These are phyloP conservation scores for Phaeosphaeriaceae sp. DNA, from an alignment of 2,329 filamentous ascomycete genomes.

Conservation along the genomic window DNA sequence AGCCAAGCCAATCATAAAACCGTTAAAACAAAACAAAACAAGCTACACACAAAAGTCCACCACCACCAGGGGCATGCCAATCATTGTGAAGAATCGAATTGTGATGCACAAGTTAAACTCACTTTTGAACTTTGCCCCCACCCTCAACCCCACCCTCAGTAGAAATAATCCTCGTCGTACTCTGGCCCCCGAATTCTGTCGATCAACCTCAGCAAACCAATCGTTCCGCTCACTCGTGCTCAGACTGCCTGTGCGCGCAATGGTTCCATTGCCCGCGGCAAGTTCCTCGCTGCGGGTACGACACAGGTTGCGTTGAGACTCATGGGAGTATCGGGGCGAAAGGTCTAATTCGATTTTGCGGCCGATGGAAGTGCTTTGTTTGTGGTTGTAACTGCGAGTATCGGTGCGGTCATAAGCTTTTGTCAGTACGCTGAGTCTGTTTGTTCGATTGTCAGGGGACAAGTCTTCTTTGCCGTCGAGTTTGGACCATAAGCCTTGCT, in stretches of 20 bases:
- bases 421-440: constrained; percentile 19
- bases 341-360: constrained; percentile 15
- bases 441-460: constrained; percentile 7
- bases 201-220: constrained; percentile 29
- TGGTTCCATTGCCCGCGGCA: no score
- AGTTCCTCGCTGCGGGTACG: constrained; percentile 7
- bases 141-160: no score
- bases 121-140: no score
- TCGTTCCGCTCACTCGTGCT: constrained; percentile 22
- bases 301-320: constrained; percentile 34
- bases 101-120: no score
- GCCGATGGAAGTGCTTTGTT: constrained; percentile 14
- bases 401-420: constrained; percentile 14
- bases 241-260: no score
- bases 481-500: constrained; percentile 12
- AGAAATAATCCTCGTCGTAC: constrained; percentile 14
- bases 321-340: constrained; percentile 30
- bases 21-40: no score
- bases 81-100: no score
- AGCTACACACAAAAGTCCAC: no score
- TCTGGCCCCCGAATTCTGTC: no score
- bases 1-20: no score
- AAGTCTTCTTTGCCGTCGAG: constrained; percentile 18
- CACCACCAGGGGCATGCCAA: no score
- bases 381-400: constrained; percentile 13